phyloP scores from a whole-genome alignment of 2,329 filamentous ascomycete species.

The Neonectria coccinea region DNA sequence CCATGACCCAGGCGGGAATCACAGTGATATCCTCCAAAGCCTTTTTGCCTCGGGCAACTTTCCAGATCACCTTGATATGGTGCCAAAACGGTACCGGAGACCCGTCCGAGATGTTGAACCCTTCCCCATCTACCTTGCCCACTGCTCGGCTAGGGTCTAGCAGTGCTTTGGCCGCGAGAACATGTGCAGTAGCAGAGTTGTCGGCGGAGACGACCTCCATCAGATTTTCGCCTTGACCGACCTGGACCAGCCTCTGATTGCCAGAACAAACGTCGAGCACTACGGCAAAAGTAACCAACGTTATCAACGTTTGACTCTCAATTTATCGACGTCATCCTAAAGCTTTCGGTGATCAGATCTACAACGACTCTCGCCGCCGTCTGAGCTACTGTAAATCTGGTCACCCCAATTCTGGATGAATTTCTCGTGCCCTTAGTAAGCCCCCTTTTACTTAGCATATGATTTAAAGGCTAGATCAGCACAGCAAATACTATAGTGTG shows the following conservation, averaged over 20 bases:
- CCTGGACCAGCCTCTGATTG: slow-evolving; percentile 48
- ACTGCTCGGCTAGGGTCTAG: slow-evolving; percentile 28
- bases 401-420: no score
- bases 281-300: neutral
- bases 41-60: slow-evolving; percentile 30
- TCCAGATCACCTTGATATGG: slow-evolving; percentile 45
- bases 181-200: slow-evolving; percentile 43
- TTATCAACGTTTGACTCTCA: neutral
- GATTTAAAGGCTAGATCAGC: no score
- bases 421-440: no score
- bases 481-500: no score
- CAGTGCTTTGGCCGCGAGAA: slow-evolving; percentile 46
- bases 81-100: slow-evolving; percentile 48
- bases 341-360: no score
- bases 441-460: no score
- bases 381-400: no score
- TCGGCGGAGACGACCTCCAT: slow-evolving; percentile 46
- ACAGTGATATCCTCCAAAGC: slow-evolving; percentile 20
- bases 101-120: slow-evolving; percentile 53
- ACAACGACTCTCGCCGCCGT: no score
- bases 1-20: slow-evolving; percentile 45
- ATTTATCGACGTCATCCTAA: no score
- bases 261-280: slow-evolving; percentile 51
- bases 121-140: slow-evolving; percentile 47
- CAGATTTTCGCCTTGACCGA: slow-evolving; percentile 42